Percentiles rank a stretch among this genome's conserved stretches.
Conservation (phyloP, 306 rosid genomes). For the Cucumis sativus region Cucumber_9930_V3 NC_026657.2:29015501-29016000, state of each 20-base stretch:
- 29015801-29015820: neutral
- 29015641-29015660: neutral
- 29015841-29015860: neutral
- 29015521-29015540: neutral
- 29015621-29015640: neutral
- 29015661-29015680: slow-evolving; percentile 4
- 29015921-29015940: no score
- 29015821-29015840: neutral
- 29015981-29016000: neutral
- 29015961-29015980: neutral
- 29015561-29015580: neutral
- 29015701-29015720: neutral
- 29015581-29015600: neutral
- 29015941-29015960: neutral
- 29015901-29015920: no score
- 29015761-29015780: neutral
- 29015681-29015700: neutral
- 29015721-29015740: no score
- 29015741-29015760: neutral
- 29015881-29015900: no score
- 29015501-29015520: neutral
- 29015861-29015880: neutral
- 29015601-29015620: neutral
- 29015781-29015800: neutral
- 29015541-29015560: neutral